Evolutionary conservation across 2,329 filamentous ascomycete species (phyloP), one percentile per base, ranked within the genome.

Genomic region (Botrytis aclada): DNA sequence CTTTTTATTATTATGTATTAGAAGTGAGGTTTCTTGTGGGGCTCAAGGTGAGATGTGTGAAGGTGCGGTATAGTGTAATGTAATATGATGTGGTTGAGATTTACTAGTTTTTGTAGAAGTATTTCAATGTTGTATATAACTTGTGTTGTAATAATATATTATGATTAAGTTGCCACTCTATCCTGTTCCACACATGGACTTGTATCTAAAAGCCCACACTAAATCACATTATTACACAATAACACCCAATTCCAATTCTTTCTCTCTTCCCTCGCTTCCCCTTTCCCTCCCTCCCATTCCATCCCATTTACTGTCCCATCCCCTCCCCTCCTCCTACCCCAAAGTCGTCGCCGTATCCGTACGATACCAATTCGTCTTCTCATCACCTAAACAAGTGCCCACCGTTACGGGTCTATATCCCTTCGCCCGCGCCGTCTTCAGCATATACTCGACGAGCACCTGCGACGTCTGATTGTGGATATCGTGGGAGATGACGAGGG

Each of bases 301-400:
- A n/a, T 22, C 56, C 37, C 56, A 60, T n/a, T n/a, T 41, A 1
- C 3, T 12, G 14, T 18, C 29, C 8, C 34, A 6, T 7, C 54
- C 7, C 12, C 5, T 14, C 4, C 22, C 3, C 22, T 14, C 4
- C 20, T 14, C n/a, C 22, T n/a, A 61, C 3, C 69, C 69, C 18
- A 70, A 22, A n/a, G 58, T 51, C 12, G 29, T 18, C 8, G 20
- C 58, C n/a, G 69, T 71, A 73, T 77, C 77, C 39, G 72, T 58
- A 10, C 76, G 73, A 70, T 86, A 86, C 85, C 84, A 86, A 61
- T 81, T 78, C 16, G 78, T 79, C 43, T 62, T 58, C 25, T 75
- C 72, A 74, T 86, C 84, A 2, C 81, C 82, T 60, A 86, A 76
- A 75, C 84, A 86, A 51, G 84, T 81, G 0, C 83, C 85, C 61